These are phyloP conservation scores for Venturia nashicola DNA, from an alignment of 2,329 filamentous ascomycete genomes.

Conservation along the genomic window DNA sequence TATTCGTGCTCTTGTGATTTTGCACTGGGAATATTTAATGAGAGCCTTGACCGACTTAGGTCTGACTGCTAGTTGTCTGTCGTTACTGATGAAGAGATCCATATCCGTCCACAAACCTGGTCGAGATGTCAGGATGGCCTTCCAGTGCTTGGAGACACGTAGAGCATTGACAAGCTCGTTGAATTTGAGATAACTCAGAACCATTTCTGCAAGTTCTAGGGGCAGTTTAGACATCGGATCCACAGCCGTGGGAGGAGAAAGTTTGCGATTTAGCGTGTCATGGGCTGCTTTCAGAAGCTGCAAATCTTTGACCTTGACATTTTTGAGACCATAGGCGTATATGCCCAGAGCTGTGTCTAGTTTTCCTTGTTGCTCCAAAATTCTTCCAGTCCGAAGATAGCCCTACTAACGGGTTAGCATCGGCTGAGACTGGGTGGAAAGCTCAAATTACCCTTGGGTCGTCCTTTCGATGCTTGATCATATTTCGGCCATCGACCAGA, in stretches of 20 bases:
- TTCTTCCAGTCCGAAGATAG: constrained; percentile 15
- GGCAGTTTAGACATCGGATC: constrained; percentile 44
- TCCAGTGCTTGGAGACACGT: constrained; percentile 43
- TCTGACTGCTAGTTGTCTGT: constrained; percentile 20
- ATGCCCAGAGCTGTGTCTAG: constrained; percentile 40
- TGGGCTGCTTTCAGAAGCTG: constrained; percentile 20
- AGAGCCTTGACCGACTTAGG: constrained; percentile 29
- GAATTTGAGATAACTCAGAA: constrained; percentile 42
- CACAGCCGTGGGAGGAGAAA: constrained; percentile 23
- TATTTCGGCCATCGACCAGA: constrained; percentile 43
- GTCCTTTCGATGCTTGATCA: constrained; percentile 34
- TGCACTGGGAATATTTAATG: constrained; percentile 26
- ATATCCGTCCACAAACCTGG: constrained; percentile 5
- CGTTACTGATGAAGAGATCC: constrained; percentile 30
- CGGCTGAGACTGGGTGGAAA: not conserved
- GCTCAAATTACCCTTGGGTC: constrained; percentile 29
- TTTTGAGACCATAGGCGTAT: constrained; percentile 46
- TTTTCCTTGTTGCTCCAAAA: constrained; percentile 30
- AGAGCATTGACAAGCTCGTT: constrained; percentile 32
- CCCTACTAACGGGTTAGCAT: constrained; percentile 8
- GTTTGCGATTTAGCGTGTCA: constrained; percentile 31
- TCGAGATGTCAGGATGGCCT: not conserved
- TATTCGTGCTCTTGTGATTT: constrained; percentile 22
- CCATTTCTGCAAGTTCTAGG: constrained; percentile 38
- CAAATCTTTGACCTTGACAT: constrained; percentile 27